These are phyloP conservation scores for Ogataea thermomethanolica DNA, from an alignment of 805 yeast species.

Conservation along the genomic window DNA sequence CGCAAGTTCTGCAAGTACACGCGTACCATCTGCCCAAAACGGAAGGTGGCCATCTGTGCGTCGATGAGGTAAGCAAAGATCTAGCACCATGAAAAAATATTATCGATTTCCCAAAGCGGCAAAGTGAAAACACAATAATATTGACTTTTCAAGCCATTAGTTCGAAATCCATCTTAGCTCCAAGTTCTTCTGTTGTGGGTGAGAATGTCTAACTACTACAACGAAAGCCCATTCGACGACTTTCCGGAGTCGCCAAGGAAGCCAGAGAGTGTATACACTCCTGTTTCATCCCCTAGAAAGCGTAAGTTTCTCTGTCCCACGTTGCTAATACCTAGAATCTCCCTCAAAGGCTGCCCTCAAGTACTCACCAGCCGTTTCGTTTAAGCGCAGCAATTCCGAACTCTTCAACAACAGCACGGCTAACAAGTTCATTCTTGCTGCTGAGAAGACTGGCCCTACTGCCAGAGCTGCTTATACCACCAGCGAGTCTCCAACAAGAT, in stretches of 20 bases:
- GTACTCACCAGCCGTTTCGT: constrained; percentile 44
- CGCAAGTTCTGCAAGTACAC: background rate
- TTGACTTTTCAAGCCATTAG: constrained; percentile 1
- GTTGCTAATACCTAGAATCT: constrained; percentile 20
- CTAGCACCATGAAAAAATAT: constrained; percentile 3
- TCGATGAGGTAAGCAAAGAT: constrained; percentile 2
- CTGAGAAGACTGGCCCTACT: constrained; percentile 42
- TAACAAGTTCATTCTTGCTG: constrained; percentile 36
- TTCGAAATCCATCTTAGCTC: constrained; percentile 1
- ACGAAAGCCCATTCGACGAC: constrained; percentile 26
- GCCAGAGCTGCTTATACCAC: constrained; percentile 67
- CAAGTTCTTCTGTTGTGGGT: constrained; percentile 1
- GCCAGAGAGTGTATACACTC: constrained; percentile 33
- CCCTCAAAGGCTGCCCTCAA: constrained; percentile 38
- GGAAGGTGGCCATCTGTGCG: background rate
- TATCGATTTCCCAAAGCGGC: constrained; percentile 8
- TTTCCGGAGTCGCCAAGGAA: constrained; percentile 29
- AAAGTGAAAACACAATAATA: constrained; percentile 10
- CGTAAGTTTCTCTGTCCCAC: constrained; percentile 10
- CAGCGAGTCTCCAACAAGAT: constrained; percentile 69
- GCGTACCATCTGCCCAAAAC: background rate
- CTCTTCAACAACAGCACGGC: constrained; percentile 35
- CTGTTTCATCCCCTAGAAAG: constrained; percentile 31
- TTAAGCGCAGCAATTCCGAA: constrained; percentile 30
- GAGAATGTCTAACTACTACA: constrained; percentile 26